Base-by-base conservation (phyloP, 495 filamentous ascomycete species). In the Delitschia confertaspora region DNA sequence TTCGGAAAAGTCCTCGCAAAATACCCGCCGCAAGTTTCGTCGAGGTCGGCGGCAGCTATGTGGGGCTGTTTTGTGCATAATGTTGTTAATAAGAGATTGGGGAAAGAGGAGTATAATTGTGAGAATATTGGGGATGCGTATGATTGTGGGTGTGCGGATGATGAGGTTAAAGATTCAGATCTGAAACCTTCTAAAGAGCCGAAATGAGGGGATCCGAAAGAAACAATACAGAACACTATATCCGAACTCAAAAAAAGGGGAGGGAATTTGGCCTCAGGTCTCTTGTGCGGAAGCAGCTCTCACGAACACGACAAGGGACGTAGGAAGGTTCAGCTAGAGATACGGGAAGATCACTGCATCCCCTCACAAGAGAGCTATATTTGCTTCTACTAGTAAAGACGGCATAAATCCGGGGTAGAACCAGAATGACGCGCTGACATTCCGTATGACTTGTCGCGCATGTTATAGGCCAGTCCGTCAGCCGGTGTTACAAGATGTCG, bases 41-140 rank as follows among this genome's bases (percentile, higher is more conserved):
- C 80, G 6, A 77, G 91, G 41, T 84, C 81, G 49, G 75, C 79
- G 0, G 91, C 91, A 1, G 83, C 85, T 0, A 85, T 79, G 4
- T 96, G 91, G 91, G 89, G 81, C 1, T 98, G 91, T 58, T 83
- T 84, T 54, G 82, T 95, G 26, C 91, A 98, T 56, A 98, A 98
- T 53, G 75, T 86, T 56, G 88, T 98, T 42, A 98, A 98, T 64
- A 75, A 82, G 60, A 77, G 86, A 56, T 68, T 96, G 42, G 65
- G 76, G 42, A 98, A 98, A 63, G 68, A 72, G 0, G 50, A 77
- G 38, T 96, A 95, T 61, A 86, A 96, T 60, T 98, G 91, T 56
- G 78, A 74, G 33, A 82, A 85, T 8, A 82, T 98, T 44, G 87
- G 86, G 2, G 85, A 93, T 45, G 83, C 85, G 52, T 98, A 98